phyloP scores from a whole-genome alignment of 306 rosid genomes.

The Corylus heterophylla region DNA sequence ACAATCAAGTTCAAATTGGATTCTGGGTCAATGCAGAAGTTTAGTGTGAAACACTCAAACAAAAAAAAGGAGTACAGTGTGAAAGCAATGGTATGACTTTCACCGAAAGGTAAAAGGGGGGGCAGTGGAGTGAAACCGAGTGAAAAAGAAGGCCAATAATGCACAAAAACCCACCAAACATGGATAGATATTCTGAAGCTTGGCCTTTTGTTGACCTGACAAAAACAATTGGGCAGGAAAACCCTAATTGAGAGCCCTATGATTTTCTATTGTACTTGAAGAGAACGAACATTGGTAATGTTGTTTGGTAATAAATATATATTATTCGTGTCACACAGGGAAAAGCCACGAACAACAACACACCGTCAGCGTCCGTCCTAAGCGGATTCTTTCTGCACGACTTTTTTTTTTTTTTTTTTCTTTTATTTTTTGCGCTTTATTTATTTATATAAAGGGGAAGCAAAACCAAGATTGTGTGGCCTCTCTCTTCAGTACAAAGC shows the following conservation, averaged over 20 bases:
- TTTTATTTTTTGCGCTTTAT: neutral
- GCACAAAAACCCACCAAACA: neutral
- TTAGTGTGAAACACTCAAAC: too few relatives aligned
- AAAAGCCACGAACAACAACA: neutral
- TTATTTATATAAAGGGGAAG: slow-evolving; percentile 27
- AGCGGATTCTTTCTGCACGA: slow-evolving; percentile 38
- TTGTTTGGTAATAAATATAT: slow-evolving; percentile 14
- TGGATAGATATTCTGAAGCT: neutral
- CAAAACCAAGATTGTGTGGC: slow-evolving; percentile 17
- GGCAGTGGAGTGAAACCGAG: neutral
- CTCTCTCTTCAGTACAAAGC: slow-evolving; percentile 4
- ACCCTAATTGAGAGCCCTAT: slow-evolving; percentile 39
- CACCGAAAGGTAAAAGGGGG: too few relatives aligned
- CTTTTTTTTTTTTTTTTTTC: too few relatives aligned
- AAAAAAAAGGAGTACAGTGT: too few relatives aligned
- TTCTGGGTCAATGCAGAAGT: too few relatives aligned
- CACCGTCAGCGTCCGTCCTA: slow-evolving; percentile 15
- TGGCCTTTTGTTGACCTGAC: neutral
- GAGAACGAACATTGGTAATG: neutral
- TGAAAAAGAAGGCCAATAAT: neutral
- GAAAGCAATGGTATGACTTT: too few relatives aligned
- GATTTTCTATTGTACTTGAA: slow-evolving; percentile 32
- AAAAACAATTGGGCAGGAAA: slow-evolving; percentile 12
- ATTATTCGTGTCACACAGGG: neutral
- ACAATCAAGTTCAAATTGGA: too few relatives aligned